A percentile compares a stretch with the other conserved stretches of the same genome.
These are phyloP conservation scores for Apophysomyces sp. DNA, from an alignment of 371 early-diverging fungal species.

Conservation along the genomic window DNA sequence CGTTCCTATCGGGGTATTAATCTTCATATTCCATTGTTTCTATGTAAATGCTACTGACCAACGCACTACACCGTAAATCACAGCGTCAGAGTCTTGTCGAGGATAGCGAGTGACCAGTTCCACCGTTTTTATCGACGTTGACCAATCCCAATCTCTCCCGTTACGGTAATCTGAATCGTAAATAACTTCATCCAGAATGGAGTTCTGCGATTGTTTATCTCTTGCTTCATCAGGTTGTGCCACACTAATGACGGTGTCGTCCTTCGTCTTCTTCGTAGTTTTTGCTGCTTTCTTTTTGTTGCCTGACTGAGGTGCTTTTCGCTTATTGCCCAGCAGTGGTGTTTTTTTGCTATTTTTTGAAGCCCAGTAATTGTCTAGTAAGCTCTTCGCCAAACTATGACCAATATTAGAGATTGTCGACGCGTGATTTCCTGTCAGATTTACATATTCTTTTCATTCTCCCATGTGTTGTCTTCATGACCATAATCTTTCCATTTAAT, in stretches of 20 bases:
- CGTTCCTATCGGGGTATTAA: not conserved
- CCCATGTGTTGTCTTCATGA: slow-evolving; percentile 43
- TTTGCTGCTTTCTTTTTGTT: not conserved
- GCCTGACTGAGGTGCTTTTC: not conserved
- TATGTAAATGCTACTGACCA: slow-evolving; percentile 1
- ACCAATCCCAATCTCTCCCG: slow-evolving; percentile 7
- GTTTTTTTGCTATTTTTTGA: not conserved
- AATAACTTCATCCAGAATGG: not conserved
- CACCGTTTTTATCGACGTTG: not conserved
- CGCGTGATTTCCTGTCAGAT: not conserved
- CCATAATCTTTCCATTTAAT: slow-evolving; percentile 46
- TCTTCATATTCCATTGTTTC: not conserved
- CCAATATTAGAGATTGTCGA: not conserved
- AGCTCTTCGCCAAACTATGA: not conserved
- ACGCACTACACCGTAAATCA: slow-evolving; percentile 10
- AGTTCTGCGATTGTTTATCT: not conserved
- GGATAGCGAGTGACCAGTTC: slow-evolving; percentile 3
- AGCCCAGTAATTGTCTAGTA: not conserved
- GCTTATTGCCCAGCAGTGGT: not conserved
- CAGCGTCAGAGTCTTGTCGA: not conserved
- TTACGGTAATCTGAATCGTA: slow-evolving; percentile 8
- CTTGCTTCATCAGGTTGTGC: not conserved
- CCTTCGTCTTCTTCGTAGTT: not conserved
- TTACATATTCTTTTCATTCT: slow-evolving; percentile 37
- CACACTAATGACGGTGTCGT: not conserved